Percentiles rank a stretch among this genome's conserved stretches.
Conservation (phyloP, 129 eudicot species). For the Saposhnikovia divaricata region DNA sequence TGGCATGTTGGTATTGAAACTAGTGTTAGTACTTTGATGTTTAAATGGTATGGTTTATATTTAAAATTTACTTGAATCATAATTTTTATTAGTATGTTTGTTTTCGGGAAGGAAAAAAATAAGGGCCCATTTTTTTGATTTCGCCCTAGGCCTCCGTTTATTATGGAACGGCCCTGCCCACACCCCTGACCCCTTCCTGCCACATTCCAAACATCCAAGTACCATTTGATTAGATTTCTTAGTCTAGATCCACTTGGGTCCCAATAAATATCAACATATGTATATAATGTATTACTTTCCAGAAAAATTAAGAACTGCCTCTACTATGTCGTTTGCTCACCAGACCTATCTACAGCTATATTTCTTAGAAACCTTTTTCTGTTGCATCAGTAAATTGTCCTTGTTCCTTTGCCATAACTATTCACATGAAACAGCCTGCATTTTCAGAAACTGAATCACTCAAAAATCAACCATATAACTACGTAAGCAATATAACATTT, state of each 20-base stretch:
- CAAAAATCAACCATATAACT: neutral
- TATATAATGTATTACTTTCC: neutral
- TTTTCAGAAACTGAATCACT: neutral
- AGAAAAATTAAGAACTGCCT: neutral
- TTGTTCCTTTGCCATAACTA: neutral
- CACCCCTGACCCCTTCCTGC: neutral
- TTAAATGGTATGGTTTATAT: too few species aligned
- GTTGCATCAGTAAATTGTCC: neutral
- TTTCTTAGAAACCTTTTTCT: neutral
- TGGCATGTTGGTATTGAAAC: too few species aligned
- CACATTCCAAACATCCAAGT: neutral
- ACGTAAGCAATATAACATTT: neutral
- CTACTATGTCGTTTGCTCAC: neutral
- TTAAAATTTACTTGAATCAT: too few species aligned
- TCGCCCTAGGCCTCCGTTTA: too few species aligned
- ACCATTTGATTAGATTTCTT: conserved; percentile 2
- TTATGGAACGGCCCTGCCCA: too few species aligned
- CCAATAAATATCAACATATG: neutral
- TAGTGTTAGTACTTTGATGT: too few species aligned
- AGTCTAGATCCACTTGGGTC: conserved; percentile 6
- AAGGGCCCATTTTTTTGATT: too few species aligned
- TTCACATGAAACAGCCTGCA: conserved; percentile 5
- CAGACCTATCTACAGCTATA: neutral
- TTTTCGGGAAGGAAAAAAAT: too few species aligned
- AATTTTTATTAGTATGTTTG: too few species aligned